Evolutionary conservation across 2,329 filamentous ascomycete species (phyloP).

Genomic region (Zopfia rhizophila): DNA sequence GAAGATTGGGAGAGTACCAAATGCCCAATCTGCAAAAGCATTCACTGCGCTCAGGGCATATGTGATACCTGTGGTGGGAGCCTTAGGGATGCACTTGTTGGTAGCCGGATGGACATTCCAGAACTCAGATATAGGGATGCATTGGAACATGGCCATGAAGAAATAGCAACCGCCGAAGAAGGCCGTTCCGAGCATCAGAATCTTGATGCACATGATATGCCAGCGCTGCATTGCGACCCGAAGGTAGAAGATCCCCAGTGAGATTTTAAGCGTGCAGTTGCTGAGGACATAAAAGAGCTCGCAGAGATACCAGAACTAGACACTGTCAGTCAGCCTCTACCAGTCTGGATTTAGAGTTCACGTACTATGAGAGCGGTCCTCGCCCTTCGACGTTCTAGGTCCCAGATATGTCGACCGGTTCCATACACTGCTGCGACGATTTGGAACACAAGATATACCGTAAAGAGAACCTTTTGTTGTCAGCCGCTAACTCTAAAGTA

Average conservation of each 20-base stretch:
- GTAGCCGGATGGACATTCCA: slow-evolving; percentile 57
- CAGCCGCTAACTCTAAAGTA: slow-evolving; percentile 2
- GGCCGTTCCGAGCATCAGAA: slow-evolving; percentile 58
- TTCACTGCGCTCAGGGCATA: slow-evolving; percentile 51
- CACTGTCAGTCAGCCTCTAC: slow-evolving; percentile 22
- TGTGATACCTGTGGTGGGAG: slow-evolving; percentile 63
- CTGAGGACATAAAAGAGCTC: slow-evolving; percentile 63
- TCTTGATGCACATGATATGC: slow-evolving; percentile 60
- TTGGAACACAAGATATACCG: slow-evolving; percentile 40
- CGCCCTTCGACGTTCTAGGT: slow-evolving; percentile 40
- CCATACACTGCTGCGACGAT: slow-evolving; percentile 51
- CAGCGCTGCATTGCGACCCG: slow-evolving; percentile 59
- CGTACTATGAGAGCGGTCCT: slow-evolving; percentile 40
- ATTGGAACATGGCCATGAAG: slow-evolving; percentile 64
- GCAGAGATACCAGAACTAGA: slow-evolving; percentile 62
- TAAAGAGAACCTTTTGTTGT: slow-evolving; percentile 44
- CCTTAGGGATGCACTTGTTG: slow-evolving; percentile 54
- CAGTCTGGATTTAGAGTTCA: background rate
- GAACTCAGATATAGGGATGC: slow-evolving; percentile 62
- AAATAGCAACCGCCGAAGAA: slow-evolving; percentile 61
- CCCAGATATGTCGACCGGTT: slow-evolving; percentile 45
- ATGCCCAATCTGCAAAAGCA: slow-evolving; percentile 44
- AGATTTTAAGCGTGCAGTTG: slow-evolving; percentile 60
- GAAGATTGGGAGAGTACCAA: slow-evolving; percentile 55
- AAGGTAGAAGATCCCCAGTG: slow-evolving; percentile 65